Conservation (phyloP, 2,329 filamentous ascomycete genomes). For the Aphanocladium album region DNA sequence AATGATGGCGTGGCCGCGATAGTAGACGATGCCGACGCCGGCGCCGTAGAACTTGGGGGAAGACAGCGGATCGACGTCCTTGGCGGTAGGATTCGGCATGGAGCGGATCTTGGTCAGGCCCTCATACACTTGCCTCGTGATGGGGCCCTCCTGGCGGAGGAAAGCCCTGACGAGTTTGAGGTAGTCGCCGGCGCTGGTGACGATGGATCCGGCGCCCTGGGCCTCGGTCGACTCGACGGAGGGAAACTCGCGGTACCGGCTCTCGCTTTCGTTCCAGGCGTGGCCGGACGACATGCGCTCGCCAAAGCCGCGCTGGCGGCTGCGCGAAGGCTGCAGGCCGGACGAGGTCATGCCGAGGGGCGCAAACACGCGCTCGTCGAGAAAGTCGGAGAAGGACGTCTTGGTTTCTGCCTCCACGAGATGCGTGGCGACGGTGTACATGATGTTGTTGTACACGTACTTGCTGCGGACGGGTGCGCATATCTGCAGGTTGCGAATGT, state of each 20-base stretch:
- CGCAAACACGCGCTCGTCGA: not conserved
- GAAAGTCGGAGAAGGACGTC: conserved; percentile 4
- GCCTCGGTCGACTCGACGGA: conserved; percentile 1
- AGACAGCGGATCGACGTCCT: not conserved
- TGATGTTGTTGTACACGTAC: conserved; percentile 11
- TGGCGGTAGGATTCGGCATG: not conserved
- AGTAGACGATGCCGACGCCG: conserved; percentile 4
- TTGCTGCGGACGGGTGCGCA: conserved; percentile 8
- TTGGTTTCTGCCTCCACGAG: conserved; percentile 2
- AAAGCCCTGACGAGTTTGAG: conserved; percentile 4
- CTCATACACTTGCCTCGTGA: not conserved
- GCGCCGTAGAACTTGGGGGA: conserved; percentile 8
- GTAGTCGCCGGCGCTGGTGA: conserved; percentile 10
- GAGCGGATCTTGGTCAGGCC: not conserved
- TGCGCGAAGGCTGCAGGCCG: not conserved
- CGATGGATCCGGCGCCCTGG: conserved; percentile 9
- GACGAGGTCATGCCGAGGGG: conserved; percentile 8
- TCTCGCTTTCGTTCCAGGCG: not conserved
- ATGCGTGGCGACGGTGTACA: conserved; percentile 10
- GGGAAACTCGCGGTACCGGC: not conserved
- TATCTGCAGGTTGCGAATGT: conserved; percentile 9
- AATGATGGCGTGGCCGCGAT: conserved; percentile 9
- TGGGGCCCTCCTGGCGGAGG: not conserved
- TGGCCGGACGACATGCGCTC: conserved; percentile 1
- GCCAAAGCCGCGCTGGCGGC: not conserved